Percentiles rank a stretch among this genome's conserved stretches.
phyloP scores from a whole-genome alignment of 2,329 filamentous ascomycete genomes.

The Fonsecaea pedrosoi region DNA sequence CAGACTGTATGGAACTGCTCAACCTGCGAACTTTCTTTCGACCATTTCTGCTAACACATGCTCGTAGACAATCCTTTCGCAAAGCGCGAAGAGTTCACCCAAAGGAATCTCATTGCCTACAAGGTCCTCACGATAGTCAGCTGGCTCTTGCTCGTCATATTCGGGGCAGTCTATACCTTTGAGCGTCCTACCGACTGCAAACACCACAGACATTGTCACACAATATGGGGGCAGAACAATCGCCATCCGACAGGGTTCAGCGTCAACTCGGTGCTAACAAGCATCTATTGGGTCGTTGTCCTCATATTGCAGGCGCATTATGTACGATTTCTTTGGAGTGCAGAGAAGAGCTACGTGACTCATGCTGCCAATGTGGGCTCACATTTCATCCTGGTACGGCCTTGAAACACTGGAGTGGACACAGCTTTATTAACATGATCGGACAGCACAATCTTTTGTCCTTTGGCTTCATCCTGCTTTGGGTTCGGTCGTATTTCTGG shows the following conservation, averaged over 20 bases:
- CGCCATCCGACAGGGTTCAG: constrained; percentile 74
- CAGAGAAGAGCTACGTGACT: constrained; percentile 66
- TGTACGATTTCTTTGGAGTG: constrained; percentile 75
- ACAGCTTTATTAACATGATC: constrained; percentile 1
- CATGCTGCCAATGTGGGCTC: constrained; percentile 77
- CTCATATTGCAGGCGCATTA: constrained; percentile 74
- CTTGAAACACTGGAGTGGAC: not conserved
- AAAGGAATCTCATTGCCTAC: constrained; percentile 70
- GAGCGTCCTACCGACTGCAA: constrained; percentile 68
- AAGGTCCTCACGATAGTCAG: constrained; percentile 75
- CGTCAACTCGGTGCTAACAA: constrained; percentile 67
- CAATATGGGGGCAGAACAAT: constrained; percentile 77
- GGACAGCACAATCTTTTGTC: constrained; percentile 75
- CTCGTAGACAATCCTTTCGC: constrained; percentile 75
- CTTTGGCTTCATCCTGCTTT: constrained; percentile 82
- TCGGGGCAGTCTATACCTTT: constrained; percentile 76
- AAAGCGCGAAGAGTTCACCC: constrained; percentile 70
- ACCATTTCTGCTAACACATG: constrained; percentile 13
- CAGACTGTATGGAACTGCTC: constrained; percentile 25
- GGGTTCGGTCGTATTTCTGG: constrained; percentile 76
- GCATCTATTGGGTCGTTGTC: constrained; percentile 70
- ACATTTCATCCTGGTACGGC: constrained; percentile 72
- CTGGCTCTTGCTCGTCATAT: constrained; percentile 75
- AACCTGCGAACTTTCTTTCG: not conserved
- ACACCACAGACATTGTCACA: constrained; percentile 60